Percentiles rank a stretch among this genome's conserved stretches.
phyloP scores from a whole-genome alignment of 257 asterid species.

The Nicotiana knightiana region DNA sequence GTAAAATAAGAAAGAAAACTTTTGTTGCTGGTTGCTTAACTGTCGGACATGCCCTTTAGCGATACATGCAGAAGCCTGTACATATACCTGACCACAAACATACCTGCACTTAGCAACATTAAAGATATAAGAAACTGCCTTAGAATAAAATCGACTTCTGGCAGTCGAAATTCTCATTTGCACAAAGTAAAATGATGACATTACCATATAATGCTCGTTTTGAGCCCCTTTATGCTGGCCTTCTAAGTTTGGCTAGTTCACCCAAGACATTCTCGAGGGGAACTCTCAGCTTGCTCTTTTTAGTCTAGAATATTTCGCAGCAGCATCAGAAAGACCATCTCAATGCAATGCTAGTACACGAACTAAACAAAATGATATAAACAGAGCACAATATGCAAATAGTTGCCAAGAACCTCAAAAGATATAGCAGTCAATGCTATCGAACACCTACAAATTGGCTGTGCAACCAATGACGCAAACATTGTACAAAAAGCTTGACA shows the following conservation, averaged over 20 bases:
- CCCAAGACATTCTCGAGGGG: slow-evolving; percentile 53
- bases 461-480: background rate
- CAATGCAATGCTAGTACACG: background rate
- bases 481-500: background rate
- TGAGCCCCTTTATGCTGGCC: background rate
- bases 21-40: background rate
- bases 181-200: background rate
- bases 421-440: background rate
- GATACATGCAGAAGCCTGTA: background rate
- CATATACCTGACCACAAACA: background rate
- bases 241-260: slow-evolving; percentile 51
- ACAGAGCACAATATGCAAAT: background rate
- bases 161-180: background rate
- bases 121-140: background rate
- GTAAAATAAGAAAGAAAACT: background rate
- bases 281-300: slow-evolving; percentile 44
- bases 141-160: background rate
- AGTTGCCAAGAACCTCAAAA: background rate
- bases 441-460: background rate
- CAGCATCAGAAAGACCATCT: background rate
- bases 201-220: background rate
- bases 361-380: background rate
- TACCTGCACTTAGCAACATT: background rate
- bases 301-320: slow-evolving; percentile 31
- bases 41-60: background rate